phyloP scores from a whole-genome alignment of 106 monocot species.

The Posidonia australis region DNA sequence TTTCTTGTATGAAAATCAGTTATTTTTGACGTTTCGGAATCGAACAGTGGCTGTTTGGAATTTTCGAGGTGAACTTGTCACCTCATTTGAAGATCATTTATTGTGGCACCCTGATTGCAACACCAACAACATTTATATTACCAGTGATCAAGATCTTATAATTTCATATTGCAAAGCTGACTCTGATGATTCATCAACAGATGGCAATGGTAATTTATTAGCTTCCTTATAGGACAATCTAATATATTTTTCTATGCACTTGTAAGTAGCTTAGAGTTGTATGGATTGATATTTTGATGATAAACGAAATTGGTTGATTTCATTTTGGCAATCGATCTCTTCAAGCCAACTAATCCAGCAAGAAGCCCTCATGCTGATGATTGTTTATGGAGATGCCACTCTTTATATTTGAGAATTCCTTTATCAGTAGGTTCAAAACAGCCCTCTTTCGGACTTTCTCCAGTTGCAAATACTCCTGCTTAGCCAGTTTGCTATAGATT shows the following conservation, averaged over 20 bases:
- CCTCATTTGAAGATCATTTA: slow-evolving; percentile 79
- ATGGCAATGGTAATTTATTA: slow-evolving; percentile 27
- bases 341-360: no score
- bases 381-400: no score
- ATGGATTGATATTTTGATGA: no score
- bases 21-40: slow-evolving; percentile 77
- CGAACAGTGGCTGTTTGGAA: slow-evolving; percentile 80
- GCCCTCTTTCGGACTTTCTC: no score
- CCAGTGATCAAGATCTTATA: slow-evolving; percentile 72
- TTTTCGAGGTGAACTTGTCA: slow-evolving; percentile 67
- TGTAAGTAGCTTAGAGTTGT: neutral
- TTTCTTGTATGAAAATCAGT: slow-evolving; percentile 72
- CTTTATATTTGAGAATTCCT: no score
- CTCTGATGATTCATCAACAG: slow-evolving; percentile 29
- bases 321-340: no score
- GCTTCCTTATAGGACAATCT: neutral
- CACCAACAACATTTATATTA: slow-evolving; percentile 81
- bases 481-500: no score
- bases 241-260: neutral
- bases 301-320: no score
- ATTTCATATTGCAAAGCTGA: slow-evolving; percentile 72
- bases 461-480: no score
- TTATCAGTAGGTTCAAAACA: no score
- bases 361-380: no score
- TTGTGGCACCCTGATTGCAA: slow-evolving; percentile 89